phyloP scores from a whole-genome alignment of 768 basidiomycete genomes.

The Punctularia strigosozonata region DNA sequence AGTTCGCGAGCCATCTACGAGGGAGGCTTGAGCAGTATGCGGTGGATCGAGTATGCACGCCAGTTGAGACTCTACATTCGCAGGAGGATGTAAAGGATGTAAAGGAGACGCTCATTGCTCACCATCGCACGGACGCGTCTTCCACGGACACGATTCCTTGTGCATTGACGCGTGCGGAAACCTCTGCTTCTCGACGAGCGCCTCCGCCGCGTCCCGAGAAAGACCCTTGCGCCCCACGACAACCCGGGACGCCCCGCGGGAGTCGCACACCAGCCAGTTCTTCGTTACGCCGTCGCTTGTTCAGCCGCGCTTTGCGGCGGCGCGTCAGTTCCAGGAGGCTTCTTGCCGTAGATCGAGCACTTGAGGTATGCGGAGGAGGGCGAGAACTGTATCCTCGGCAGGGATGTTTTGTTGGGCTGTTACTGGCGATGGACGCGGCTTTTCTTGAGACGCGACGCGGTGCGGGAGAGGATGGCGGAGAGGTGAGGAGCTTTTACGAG shows the following conservation, averaged over 20 bases:
- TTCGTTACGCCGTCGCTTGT: slow-evolving; percentile 74
- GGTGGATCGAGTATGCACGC: slow-evolving; percentile 50
- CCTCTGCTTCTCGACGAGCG: slow-evolving; percentile 66
- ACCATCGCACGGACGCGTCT: slow-evolving; percentile 71
- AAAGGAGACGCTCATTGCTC: slow-evolving; percentile 12
- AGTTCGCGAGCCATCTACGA: slow-evolving; percentile 49
- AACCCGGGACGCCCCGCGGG: slow-evolving; percentile 68
- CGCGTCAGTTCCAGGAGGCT: slow-evolving; percentile 64
- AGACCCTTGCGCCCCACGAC: slow-evolving; percentile 60
- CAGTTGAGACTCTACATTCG: slow-evolving; percentile 10
- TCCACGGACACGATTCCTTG: slow-evolving; percentile 82
- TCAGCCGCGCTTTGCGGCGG: slow-evolving; percentile 79
- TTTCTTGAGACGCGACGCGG: slow-evolving; percentile 45
- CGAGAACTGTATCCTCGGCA: slow-evolving; percentile 48
- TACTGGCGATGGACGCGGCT: slow-evolving; percentile 27
- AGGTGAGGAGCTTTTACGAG: slow-evolving; percentile 56
- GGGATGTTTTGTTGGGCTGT: slow-evolving; percentile 19
- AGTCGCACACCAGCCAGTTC: slow-evolving; percentile 62
- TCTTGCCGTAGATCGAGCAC: slow-evolving; percentile 69
- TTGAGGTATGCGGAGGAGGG: slow-evolving; percentile 74
- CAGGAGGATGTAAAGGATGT: slow-evolving; percentile 12
- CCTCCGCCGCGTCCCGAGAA: slow-evolving; percentile 66
- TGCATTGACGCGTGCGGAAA: slow-evolving; percentile 54
- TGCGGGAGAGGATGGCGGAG: slow-evolving; percentile 58
- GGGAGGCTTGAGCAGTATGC: slow-evolving; percentile 61